Base-by-base conservation (phyloP, 164 flowering plant species). In the Chloranthus sessilifolius region DNA sequence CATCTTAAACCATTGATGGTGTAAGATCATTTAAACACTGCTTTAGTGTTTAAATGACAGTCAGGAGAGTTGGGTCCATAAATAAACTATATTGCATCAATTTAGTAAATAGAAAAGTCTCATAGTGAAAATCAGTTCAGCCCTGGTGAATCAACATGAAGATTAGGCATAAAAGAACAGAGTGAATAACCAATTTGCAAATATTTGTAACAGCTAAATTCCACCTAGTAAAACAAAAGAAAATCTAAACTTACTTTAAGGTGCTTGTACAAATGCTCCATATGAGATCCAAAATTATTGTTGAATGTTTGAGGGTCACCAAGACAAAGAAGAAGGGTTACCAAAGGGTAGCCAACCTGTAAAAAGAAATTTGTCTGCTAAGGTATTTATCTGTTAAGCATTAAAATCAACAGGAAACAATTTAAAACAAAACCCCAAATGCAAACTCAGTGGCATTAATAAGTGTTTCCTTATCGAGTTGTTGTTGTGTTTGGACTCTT, bases 341-440 rank as follows among this genome's bases (percentile, higher is more conserved):
- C 97, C 77, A 94, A 67, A 20, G 99, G 99, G 43, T 89, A 94
- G 27, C 95, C 99, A 74, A 94, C 99, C 99, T 94, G 61, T 20
- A 27, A 33, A 58, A 43, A 57, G 9, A 29, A 28, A 47, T 2
- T 30, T 17, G 14, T 20, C 21, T 14, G 28, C 29, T 21, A 20
- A 21, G 44, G n/a, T 7, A 17, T 22, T 7, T 31, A 8, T 12
- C 3, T 30, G 37, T 44, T 10, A 27, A 25, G 16, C 12, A 22
- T 16, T 7, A 31, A 28, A 43, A 44, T 33, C 43, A 50, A 35
- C 34, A 44, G 14, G 20, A 56, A 62, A 56, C 8, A 28, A 16
- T 10, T 7, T 23, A 6, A 22, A 15, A 21, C 5, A 43, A 46
- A 40, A 40, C 19, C n/a, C n/a, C n/a, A n/a, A n/a, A n/a, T n/a